Evolutionary conservation across 805 yeast genomes (phyloP), one percentile per base, ranked within the genome.

Genomic region (Suhomyces xylopsoci): DNA sequence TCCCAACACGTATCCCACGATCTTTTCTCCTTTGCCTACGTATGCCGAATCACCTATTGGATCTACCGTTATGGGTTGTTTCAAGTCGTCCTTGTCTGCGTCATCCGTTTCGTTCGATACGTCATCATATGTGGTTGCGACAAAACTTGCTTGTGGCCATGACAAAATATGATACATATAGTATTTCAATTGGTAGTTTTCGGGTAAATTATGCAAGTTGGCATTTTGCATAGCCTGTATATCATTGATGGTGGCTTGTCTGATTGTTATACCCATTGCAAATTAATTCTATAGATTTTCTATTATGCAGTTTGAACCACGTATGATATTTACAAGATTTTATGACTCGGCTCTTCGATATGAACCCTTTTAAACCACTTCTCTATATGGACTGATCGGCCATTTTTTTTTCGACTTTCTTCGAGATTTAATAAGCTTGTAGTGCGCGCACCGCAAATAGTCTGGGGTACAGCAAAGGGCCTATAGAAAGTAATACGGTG

Each of bases 141-240:
- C 98, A 74, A 85, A 94, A 41, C 97, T 89, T 12, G 96, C 96
- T 67, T 93, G 96, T 1, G 99, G 99, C 99, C 99, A 94, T 36
- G 97, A 86, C 49, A 93, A 74, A 7, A 90, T 81, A 70, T 94
- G 99, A 70, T 94, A 94, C 79, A 94, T 81, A 72, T 94, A 94
- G 72, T 91, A 94, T 69, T 92, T 91, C 69, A 92, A 74, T 58
- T 88, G 86, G 67, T 94, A 94, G 73, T 94, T 94, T 68, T 94
- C 99, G 5, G 99, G 99, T 55, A 94, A 76, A 65, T 93, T 93
- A 58, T 87, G 87, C 68, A 92, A 74, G 67, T 92, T 92, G 56
- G 96, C 94, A 77, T 90, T 91, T 69, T 93, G 99, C 92, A 93
- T 94, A 17, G 94, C 94, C 70, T 90, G 96, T 51, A 91, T 79